Percentiles rank a stretch among this genome's conserved stretches.
Evolutionary conservation across 1,284 basidiomycete genomes (phyloP).

Genomic region (Pascua guehoae): DNA sequence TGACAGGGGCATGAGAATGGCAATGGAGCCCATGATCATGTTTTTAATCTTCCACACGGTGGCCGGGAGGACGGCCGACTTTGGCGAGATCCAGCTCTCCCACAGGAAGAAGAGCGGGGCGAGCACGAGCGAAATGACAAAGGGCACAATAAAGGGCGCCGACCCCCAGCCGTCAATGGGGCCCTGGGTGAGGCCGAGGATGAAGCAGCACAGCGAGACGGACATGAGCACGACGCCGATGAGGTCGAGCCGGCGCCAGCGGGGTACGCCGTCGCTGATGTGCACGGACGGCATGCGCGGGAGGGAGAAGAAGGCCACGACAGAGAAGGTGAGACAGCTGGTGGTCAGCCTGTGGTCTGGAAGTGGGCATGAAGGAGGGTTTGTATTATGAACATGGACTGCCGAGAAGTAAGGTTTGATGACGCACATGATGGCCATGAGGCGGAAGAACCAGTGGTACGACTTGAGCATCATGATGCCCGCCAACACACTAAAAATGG

Average conservation of each 20-base stretch:
- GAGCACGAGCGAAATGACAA: constrained; percentile 34
- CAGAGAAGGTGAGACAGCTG: constrained; percentile 25
- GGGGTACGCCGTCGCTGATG: constrained; percentile 15
- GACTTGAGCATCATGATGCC: constrained; percentile 33
- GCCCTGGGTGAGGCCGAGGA: constrained; percentile 23
- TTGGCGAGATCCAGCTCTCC: constrained; percentile 28
- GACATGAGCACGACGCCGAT: constrained; percentile 23
- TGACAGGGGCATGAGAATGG: constrained; percentile 25
- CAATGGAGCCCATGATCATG: constrained; percentile 27
- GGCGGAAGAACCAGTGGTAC: constrained; percentile 44
- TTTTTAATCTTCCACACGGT: constrained; percentile 39
- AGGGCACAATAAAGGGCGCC: constrained; percentile 32
- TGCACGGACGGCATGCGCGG: constrained; percentile 27
- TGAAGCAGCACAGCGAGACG: constrained; percentile 19
- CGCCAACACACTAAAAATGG: constrained; percentile 22
- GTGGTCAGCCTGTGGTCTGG: neutral
- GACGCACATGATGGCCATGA: constrained; percentile 27
- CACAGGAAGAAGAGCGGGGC: constrained; percentile 42
- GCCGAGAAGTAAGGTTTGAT: neutral
- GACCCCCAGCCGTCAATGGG: constrained; percentile 24
- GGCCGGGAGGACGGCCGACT: constrained; percentile 30
- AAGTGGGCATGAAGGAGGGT: too few relatives aligned
- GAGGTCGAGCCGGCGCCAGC: constrained; percentile 22
- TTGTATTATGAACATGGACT: too few relatives aligned
- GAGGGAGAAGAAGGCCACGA: constrained; percentile 28